phyloP scores from a whole-genome alignment of 139 green algal species.

The Micromonas pusilla region DNA sequence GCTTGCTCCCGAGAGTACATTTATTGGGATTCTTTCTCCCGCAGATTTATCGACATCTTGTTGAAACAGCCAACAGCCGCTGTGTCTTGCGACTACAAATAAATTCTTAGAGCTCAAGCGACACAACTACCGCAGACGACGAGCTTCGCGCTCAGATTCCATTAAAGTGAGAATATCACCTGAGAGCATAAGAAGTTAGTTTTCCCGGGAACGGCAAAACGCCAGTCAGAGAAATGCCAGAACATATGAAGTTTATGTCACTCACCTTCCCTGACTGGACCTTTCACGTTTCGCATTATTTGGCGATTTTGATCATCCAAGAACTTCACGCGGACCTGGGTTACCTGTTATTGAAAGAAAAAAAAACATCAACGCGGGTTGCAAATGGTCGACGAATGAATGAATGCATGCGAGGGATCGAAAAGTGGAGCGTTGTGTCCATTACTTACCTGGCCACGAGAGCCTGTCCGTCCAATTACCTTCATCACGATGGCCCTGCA shows the following conservation, averaged over 20 bases:
- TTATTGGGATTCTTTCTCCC: too few species aligned
- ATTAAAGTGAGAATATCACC: constrained; percentile 96
- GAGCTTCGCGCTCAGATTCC: constrained; percentile 96
- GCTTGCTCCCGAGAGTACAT: too few species aligned
- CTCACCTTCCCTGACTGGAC: constrained; percentile 92
- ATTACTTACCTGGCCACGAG: constrained; percentile 87
- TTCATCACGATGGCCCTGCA: constrained; percentile 93
- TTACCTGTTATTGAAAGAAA: constrained; percentile 67
- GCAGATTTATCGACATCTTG: too few species aligned
- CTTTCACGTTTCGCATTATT: constrained; percentile 99
- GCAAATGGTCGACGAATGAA: too few species aligned
- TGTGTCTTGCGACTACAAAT: too few species aligned
- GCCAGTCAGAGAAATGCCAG: not conserved
- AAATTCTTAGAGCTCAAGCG: too few species aligned
- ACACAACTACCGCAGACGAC: constrained; percentile 80
- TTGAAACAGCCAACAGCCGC: too few species aligned
- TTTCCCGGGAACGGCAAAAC: constrained; percentile 1
- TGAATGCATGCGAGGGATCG: too few species aligned
- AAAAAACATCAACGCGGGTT: not conserved
- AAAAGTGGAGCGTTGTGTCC: too few species aligned
- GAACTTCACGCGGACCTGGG: constrained; percentile 99
- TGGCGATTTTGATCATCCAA: constrained; percentile 94
- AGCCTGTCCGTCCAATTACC: constrained; percentile 96
- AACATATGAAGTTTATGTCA: not conserved
- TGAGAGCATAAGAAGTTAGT: constrained; percentile 16